Evolutionary conservation across 345 rosid genomes (phyloP).

Genomic region (Adansonia digitata): DNA sequence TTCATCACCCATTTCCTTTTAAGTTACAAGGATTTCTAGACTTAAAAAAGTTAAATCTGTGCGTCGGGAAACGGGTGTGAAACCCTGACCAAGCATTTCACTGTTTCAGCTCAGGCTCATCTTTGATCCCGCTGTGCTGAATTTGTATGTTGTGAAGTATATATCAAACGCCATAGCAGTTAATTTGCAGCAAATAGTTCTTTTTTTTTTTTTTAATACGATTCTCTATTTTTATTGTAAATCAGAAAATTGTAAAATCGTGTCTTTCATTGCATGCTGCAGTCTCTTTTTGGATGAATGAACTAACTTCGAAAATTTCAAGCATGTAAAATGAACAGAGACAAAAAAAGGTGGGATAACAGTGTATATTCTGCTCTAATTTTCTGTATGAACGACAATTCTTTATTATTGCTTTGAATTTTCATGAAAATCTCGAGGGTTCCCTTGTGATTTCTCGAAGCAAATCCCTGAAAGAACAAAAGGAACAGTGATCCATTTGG

Average conservation of each 20-base stretch:
- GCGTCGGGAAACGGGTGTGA: slow-evolving; percentile 1
- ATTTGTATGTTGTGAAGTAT: not conserved
- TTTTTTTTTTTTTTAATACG: not conserved
- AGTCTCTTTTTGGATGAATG: not conserved
- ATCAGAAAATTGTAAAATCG: not conserved
- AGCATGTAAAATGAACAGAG: not conserved
- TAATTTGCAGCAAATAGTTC: not conserved
- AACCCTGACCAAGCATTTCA: slow-evolving; percentile 20
- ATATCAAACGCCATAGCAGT: not conserved
- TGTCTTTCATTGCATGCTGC: not conserved
- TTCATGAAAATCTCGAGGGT: not conserved
- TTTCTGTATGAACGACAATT: not conserved
- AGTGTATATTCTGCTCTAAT: not conserved
- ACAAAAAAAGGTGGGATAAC: not conserved
- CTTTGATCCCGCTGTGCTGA: not conserved
- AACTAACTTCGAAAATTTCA: not conserved
- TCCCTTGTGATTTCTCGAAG: not conserved
- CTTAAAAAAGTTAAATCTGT: not conserved
- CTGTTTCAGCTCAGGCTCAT: not conserved
- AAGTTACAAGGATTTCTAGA: not conserved
- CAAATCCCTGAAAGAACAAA: not conserved
- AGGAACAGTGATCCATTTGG: not conserved
- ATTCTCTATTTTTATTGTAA: not conserved
- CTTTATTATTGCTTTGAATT: not conserved
- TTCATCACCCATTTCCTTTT: not conserved